These are phyloP conservation scores for Paxillus rubicundulus DNA, from an alignment of 768 basidiomycete species.

Conservation along the genomic window DNA sequence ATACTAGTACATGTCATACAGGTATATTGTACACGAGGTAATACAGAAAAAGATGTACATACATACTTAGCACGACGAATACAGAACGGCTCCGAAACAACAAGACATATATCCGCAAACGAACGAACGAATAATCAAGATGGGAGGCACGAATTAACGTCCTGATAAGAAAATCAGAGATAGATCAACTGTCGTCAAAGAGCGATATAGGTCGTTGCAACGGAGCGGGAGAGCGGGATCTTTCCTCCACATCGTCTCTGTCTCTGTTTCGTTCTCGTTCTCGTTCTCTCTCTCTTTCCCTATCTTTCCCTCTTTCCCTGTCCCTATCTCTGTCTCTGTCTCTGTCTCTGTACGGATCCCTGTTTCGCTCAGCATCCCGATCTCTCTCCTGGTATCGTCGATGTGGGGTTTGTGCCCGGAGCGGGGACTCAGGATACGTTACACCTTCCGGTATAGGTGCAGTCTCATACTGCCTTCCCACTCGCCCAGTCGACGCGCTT, in stretches of 20 bases:
- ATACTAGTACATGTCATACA: too few species aligned
- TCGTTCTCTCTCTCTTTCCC: not conserved
- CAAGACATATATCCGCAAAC: too few species aligned
- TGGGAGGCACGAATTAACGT: not conserved
- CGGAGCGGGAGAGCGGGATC: conserved; percentile 26
- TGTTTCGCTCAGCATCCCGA: not conserved
- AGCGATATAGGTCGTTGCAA: conserved; percentile 31
- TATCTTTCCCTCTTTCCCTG: not conserved
- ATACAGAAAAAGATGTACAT: too few species aligned
- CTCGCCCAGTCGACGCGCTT: conserved; percentile 8
- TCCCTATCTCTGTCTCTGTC: not conserved
- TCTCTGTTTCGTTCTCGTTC: too few species aligned
- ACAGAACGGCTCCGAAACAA: too few species aligned
- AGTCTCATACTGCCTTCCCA: conserved; percentile 17
- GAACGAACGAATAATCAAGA: not conserved
- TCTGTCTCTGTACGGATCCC: not conserved
- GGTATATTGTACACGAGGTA: too few species aligned
- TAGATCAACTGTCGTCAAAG: conserved; percentile 21
- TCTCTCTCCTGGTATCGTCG: conserved; percentile 2
- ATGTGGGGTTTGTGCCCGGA: conserved; percentile 26
- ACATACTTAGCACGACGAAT: too few species aligned
- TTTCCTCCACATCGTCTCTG: conserved; percentile 11
- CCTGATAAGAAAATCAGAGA: not conserved
- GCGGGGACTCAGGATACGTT: conserved; percentile 26
- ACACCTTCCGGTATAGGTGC: conserved; percentile 27